A percentile compares a stretch with the other conserved stretches of the same genome.
These are phyloP conservation scores for Thinopyrum elongatum DNA, from an alignment of 176 grass and related monocot genomes.

Conservation along the genomic window DNA sequence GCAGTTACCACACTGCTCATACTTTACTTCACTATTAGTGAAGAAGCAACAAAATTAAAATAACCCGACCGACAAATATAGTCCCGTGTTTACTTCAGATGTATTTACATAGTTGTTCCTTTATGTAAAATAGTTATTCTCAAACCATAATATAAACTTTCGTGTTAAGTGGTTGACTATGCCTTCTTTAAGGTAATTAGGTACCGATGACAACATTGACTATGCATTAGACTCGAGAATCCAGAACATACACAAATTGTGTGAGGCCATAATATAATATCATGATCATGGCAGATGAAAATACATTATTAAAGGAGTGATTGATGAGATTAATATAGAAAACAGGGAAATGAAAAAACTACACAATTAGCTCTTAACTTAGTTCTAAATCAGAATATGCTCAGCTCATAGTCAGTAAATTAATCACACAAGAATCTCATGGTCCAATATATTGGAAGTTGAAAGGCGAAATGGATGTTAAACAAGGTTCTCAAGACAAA, in stretches of 20 bases:
- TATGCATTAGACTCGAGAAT: background rate
- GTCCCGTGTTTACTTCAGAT: background rate
- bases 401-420: constrained; percentile 3
- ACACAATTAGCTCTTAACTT: background rate
- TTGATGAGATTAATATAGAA: background rate
- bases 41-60: background rate
- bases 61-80: background rate
- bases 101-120: background rate
- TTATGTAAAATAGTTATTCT: background rate
- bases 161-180: background rate
- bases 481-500: background rate
- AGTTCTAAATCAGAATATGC: background rate
- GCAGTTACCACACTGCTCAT: background rate
- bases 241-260: background rate
- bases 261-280: background rate
- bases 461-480: background rate
- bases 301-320: background rate
- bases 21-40: background rate
- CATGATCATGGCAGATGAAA: background rate
- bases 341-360: background rate
- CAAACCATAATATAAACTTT: background rate
- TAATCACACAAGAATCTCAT: background rate
- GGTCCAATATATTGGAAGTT: background rate
- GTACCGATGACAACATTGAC: background rate
- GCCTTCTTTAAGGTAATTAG: background rate